A percentile compares a stretch with the other conserved stretches of the same genome.
phyloP scores from a whole-genome alignment of 495 filamentous ascomycete species.

The Physcia stellaris region DNA sequence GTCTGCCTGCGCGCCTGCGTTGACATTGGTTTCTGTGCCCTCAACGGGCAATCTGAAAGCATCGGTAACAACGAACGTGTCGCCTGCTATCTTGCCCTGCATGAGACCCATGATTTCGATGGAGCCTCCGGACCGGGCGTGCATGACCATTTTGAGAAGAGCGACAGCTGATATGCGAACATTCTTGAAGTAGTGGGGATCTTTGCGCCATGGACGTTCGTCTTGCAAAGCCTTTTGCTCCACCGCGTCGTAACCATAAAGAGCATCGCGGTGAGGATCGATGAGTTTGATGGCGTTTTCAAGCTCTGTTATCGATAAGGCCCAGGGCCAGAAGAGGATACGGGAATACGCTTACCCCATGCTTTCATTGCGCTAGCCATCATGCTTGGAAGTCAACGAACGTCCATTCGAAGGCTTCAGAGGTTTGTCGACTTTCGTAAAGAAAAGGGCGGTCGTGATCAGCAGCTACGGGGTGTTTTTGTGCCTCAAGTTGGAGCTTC shows the following conservation, averaged over 20 bases:
- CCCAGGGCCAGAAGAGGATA: conserved; percentile 8
- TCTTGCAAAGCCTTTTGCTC: conserved; percentile 45
- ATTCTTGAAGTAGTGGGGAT: conserved; percentile 81
- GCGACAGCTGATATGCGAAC: conserved; percentile 90
- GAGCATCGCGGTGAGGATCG: conserved; percentile 74
- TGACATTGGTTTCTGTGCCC: conserved; percentile 94
- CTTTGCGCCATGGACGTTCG: conserved; percentile 63
- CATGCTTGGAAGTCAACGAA: too few species aligned
- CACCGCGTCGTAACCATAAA: conserved; percentile 64
- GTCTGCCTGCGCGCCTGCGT: conserved; percentile 86
- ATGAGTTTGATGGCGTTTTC: conserved; percentile 76
- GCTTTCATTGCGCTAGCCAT: conserved; percentile 46
- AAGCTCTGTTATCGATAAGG: conserved; percentile 47
- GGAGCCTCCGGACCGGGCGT: conserved; percentile 80
- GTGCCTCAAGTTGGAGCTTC: too few species aligned
- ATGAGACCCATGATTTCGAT: conserved; percentile 98
- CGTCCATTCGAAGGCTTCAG: neutral
- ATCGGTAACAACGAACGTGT: conserved; percentile 86
- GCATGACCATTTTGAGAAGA: conserved; percentile 98
- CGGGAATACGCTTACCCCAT: conserved; percentile 34
- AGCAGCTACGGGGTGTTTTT: too few species aligned
- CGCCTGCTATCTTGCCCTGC: conserved; percentile 81
- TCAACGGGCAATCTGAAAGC: conserved; percentile 91
- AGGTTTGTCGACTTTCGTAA: neutral
- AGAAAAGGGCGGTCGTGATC: too few species aligned